Base-by-base conservation (phyloP, 1,284 basidiomycete genomes). In the Ceratobasidium sp. region DNA sequence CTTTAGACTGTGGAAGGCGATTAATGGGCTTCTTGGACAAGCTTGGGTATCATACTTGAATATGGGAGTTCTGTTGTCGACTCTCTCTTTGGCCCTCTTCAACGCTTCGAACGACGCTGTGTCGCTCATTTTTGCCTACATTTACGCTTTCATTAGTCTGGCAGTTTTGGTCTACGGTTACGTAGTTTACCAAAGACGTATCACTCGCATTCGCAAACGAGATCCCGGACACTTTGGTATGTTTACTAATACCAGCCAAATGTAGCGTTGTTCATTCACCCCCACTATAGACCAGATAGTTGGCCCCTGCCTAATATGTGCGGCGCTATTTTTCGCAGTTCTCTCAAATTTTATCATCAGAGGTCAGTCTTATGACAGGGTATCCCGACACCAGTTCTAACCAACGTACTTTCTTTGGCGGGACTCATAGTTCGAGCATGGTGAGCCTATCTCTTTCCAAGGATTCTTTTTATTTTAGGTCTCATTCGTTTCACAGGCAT, bases 31-130 rank as follows among this genome's bases (percentile, higher is more conserved):
- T 24, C 6, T 62, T 17, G 24, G 36, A 27, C 15, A 67, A 94
- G 93, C 96, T 1, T 98, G 94, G 94, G 89, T 98, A 64, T 89
- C 96, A 0, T 98, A 97, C 90, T 84, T 98, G 65, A 95, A 94
- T 78, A 91, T 94, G 69, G 90, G 94, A 3, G 85, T 99, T 54
- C 86, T 99, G 24, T 87, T 98, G 74, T 95, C 93, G 4, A 92
- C 95, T 0, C 89, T 99, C 51, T 87, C 96, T 0, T 85, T 97
- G 22, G 96, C 95, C 0, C 87, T 99, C 1, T 96, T 93, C 87
- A 97, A 97, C 80, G 90, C 93, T 0, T 93, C 94, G 14, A 87
- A 87, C 75, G 94, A 97, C 79, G 79, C 86, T 0, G 83, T 94
- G 41, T 92, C 94, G 0, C 89, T 90, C 44, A 87, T 86, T 45